Evolutionary conservation across 2,329 filamentous ascomycete species (phyloP), one percentile per base, ranked within the genome.

Genomic region (Penicillium polonicum): DNA sequence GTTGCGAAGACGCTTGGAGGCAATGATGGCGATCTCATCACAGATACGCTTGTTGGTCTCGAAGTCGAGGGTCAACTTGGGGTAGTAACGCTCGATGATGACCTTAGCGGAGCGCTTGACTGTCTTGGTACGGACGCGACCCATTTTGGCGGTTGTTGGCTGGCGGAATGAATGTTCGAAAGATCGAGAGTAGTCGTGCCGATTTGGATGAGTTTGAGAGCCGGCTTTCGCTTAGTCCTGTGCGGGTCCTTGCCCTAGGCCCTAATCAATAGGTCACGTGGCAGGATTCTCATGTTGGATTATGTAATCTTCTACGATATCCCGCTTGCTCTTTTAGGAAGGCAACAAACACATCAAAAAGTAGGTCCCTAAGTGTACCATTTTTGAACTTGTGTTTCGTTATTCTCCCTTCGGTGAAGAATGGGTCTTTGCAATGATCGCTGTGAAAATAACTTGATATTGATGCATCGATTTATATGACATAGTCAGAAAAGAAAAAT

Each of bases 31-130:
- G 74, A 99, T 94, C 84, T 99, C 94, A 92, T 97, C 94, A 85
- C 94, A 97, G 76, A 97, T 95, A 76, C 92, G 87, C 90, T 97
- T 97, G 90, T 97, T 97, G 87, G 91, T 96, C 89, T 99, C 94
- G 85, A 99, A 99, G 85, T 99, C 94, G 77, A 97, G 91, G 68
- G 92, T 97, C 80, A 99, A 86, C 83, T 91, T 92, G 78, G 94
- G 94, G 84, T 96, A 95, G 86, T 94, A 95, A 70, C 90, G 87
- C 89, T 97, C 92, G 83, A 99, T 97, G 85, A 97, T 93, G 87
- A 97, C 92, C 90, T 99, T 99, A 84, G 94, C 92, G 85, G 87
- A 89, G 81, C 88, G 88, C 83, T 89, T 89, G 76, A 89, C 87
- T 72, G 86, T 88, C 84, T 79, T 79, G 63, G 77, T 79, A 63